Percentiles rank a stretch among this genome's conserved stretches.
phyloP scores from a whole-genome alignment of 2,329 filamentous ascomycete genomes.

The Scytalidium lignicola region DNA sequence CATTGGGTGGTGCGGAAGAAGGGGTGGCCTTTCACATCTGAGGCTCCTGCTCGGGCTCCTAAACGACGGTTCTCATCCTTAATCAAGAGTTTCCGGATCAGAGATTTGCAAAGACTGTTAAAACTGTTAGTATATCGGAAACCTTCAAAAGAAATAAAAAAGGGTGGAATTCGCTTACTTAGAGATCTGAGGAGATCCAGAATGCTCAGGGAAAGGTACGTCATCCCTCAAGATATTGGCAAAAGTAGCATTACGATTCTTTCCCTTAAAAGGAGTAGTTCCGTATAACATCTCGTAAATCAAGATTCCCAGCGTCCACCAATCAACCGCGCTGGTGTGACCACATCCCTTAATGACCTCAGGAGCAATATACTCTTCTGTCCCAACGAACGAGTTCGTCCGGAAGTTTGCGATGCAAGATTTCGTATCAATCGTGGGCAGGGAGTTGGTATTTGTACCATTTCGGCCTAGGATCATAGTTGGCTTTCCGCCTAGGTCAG shows the following conservation, averaged over 20 bases:
- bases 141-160: neutral
- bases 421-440: constrained; percentile 97
- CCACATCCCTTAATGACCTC: constrained; percentile 99
- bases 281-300: constrained; percentile 99
- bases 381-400: constrained; percentile 97
- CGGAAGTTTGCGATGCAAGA: constrained; percentile 98
- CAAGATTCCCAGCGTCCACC: constrained; percentile 97
- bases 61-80: constrained; percentile 94
- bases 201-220: constrained; percentile 89
- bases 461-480: constrained; percentile 92
- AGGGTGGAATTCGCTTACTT: constrained; percentile 60
- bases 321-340: constrained; percentile 96
- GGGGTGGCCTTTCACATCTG: constrained; percentile 91
- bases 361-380: constrained; percentile 97
- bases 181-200: constrained; percentile 77
- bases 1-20: constrained; percentile 97
- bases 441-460: constrained; percentile 76
- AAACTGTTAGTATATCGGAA: constrained; percentile 26
- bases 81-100: constrained; percentile 94
- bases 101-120: constrained; percentile 82
- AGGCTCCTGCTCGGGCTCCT: constrained; percentile 89
- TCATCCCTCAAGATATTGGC: constrained; percentile 95
- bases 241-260: constrained; percentile 97
- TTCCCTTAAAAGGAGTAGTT: constrained; percentile 98
- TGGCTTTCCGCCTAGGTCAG: constrained; percentile 88